Base-by-base conservation (phyloP, 225 moss, liverwort and hornwort genomes). In the Straminergon stramineum region DNA sequence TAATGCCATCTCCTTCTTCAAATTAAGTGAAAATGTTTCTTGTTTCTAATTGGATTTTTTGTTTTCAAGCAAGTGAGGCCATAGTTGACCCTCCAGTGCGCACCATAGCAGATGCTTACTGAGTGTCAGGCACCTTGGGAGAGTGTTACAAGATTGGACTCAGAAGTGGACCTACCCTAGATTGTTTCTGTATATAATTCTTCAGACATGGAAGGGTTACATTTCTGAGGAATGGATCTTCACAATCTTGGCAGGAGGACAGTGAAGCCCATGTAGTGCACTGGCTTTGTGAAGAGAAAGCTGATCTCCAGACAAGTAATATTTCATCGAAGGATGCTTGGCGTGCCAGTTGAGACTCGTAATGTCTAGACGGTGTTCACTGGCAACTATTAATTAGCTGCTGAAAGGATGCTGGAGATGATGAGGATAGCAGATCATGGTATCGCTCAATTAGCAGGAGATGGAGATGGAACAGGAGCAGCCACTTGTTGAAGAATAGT, bases 391-490 rank as follows among this genome's bases (percentile, higher is more conserved):
- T 65, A 64, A 79, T 84, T 69, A 69, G 32, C 74, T 82, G 35
- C 81, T 56, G 87, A 64, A 71, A 82, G 16, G 85, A 70, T 88
- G 86, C 85, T 84, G 79, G 78, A 86, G 79, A 67, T 77, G 60
- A 88, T 53, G 80, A 90, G 90, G 71, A 85, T 83, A 85, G 87
- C 87, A 89, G 85, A 88, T 58, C n/a, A 69, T 85, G 80, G 71
- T 90, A 51, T 86, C 79, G n/a, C 62, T 93, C 81, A 84, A 76
- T 57, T 86, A 87, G 84, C 75, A 80, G 88, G 83, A 48, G 85
- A 90, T 81, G 86, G 86, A 90, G 73, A 93, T 93, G 87, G 91
- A 92, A 79, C 90, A 90, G 87, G 89, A 89, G 76, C 84, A 89
- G 85, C 75, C 83, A 81, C 85, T 87, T 87, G 75, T 84, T 61